Evolutionary conservation across 441 rosid species (phyloP).

Genomic region (Codiaeum variegatum): DNA sequence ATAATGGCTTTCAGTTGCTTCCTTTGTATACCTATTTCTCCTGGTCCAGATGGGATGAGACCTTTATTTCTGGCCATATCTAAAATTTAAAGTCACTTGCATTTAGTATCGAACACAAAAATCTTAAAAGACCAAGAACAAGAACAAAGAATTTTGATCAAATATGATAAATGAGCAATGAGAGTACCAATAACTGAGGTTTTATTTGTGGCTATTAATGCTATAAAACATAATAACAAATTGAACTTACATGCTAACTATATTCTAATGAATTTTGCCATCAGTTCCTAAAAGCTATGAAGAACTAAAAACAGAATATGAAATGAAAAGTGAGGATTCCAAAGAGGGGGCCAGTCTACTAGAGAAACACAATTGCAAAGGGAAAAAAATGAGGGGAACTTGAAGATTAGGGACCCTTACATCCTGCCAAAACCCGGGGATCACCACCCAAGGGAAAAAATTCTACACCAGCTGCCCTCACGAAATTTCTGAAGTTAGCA

Average conservation of each 20-base stretch:
- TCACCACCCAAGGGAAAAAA: constrained; percentile 96
- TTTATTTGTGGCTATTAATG: background rate
- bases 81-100: constrained; percentile 14
- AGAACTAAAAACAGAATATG: background rate
- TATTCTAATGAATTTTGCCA: constrained; percentile 7
- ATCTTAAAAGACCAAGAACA: background rate
- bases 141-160: background rate
- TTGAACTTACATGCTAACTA: background rate
- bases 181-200: background rate
- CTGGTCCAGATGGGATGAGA: constrained; percentile 89
- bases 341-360: background rate
- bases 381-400: constrained; percentile 21
- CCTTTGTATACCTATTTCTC: constrained; percentile 82
- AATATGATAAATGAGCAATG: background rate
- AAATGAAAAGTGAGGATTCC: background rate
- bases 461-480: constrained; percentile 78
- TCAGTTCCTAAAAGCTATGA: background rate
- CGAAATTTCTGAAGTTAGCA: constrained; percentile 74
- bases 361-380: constrained; percentile 6
- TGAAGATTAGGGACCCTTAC: constrained; percentile 49
- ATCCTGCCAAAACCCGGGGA: constrained; percentile 92
- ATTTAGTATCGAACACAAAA: background rate
- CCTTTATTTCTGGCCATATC: constrained; percentile 99
- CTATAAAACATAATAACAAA: background rate
- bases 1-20: constrained; percentile 91